Base-by-base conservation (phyloP, 768 basidiomycete species). In the Mycena crocata region DNA sequence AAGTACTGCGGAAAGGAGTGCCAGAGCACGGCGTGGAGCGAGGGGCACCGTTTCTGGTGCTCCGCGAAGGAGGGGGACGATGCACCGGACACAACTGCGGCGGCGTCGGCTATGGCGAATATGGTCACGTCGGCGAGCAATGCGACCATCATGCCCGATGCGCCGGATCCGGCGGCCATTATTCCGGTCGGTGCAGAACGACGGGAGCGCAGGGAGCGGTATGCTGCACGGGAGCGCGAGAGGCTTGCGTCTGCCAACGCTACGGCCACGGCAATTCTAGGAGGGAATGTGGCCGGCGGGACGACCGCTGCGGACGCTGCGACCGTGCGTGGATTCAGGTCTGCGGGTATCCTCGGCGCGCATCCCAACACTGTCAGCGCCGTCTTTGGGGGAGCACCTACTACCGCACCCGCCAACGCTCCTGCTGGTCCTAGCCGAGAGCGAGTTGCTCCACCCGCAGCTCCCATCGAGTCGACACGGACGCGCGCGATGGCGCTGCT, bases 1-100 rank as follows among this genome's bases (percentile, higher is more conserved):
- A 99, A 99, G 78, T 99, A 99, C 77, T 99, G 98, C 73, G 95
- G 95, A 28, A 98, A 98, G 78, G 93, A 96, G 71, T 99, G 96
- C 74, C 96, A 98, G 82, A 95, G 93, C 70, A 93, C 91, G 21
- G 97, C 96, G 1, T 98, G 96, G 96, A 93, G 92, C 69, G 95
- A 96, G 72, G 96, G 97, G 0, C 96, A 98, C 77, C 84, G 96
- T 61, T 98, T 96, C 75, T 96, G 95, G 95, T 96, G 94, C 73
- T 91, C 88, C 66, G 91, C 89, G 14, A 85, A 82, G 70, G 86
- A 86, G 37, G 82, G 77, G 5, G 85, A 87, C 44, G 86, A 86
- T 26, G 66, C 65, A 45, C 64, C 66, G 15, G 69, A 70, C 14
- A 48, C 56, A 4, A 55, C n/a, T 35, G 69, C 63, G 21, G 57